phyloP scores from a whole-genome alignment of 208 protist species.

The Strigomonas oncopelti region DNA sequence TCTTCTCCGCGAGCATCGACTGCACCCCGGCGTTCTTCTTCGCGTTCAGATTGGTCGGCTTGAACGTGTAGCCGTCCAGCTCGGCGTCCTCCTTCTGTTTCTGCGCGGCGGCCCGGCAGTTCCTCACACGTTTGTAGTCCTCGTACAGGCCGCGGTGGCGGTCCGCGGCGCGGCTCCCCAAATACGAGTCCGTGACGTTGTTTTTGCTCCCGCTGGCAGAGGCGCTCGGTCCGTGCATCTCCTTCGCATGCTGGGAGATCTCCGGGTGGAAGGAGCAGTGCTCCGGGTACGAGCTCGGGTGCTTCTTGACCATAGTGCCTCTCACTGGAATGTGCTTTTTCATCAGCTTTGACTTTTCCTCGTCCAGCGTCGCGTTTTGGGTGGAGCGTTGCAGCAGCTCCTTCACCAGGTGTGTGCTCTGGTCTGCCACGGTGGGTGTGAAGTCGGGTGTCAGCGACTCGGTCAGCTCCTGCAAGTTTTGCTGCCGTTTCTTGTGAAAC shows the following conservation, averaged over 20 bases:
- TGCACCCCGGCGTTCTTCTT: slow-evolving; percentile 31
- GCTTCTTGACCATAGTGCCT: slow-evolving; percentile 47
- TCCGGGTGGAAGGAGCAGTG: slow-evolving; percentile 72
- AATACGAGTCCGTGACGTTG: no score
- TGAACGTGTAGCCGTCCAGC: slow-evolving; percentile 34
- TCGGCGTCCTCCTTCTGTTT: slow-evolving; percentile 36
- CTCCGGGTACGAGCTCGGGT: slow-evolving; percentile 48
- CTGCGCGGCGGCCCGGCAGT: slow-evolving; percentile 21
- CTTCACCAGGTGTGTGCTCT: slow-evolving; percentile 50
- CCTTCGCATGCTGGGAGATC: slow-evolving; percentile 35
- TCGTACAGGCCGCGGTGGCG: slow-evolving; percentile 32
- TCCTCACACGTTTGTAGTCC: slow-evolving; percentile 24
- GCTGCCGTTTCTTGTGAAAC: slow-evolving; percentile 44
- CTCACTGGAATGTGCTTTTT: slow-evolving; percentile 31
- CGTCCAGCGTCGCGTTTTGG: slow-evolving; percentile 24
- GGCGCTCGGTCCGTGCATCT: background rate
- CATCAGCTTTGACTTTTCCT: slow-evolving; percentile 25
- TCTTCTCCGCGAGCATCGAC: slow-evolving; percentile 49
- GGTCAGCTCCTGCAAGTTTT: slow-evolving; percentile 40
- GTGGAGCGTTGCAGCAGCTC: slow-evolving; percentile 46
- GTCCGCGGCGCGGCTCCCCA: background rate
- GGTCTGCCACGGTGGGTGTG: slow-evolving; percentile 46
- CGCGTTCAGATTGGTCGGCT: slow-evolving; percentile 39
- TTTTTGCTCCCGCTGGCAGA: no score
- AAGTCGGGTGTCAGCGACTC: slow-evolving; percentile 54